Percentiles rank a stretch among this genome's conserved stretches.
Conservation (phyloP, 352 stramenopile species). For the Globisporangium cederbergense region DNA sequence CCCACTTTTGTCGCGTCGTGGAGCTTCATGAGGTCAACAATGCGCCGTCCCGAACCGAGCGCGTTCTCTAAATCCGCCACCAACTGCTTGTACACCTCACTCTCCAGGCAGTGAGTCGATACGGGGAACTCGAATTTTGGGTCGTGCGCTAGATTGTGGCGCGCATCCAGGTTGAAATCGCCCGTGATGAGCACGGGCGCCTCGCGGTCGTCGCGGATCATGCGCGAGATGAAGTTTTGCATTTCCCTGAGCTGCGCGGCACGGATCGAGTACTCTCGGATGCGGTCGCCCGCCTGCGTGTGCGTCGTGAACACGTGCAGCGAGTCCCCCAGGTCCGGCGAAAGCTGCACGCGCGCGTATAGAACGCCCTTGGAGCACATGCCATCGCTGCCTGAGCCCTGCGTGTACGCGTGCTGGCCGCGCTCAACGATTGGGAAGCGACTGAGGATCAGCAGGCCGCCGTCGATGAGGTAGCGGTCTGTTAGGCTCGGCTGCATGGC, state of each 20-base stretch:
- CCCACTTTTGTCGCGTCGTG: constrained; percentile 46
- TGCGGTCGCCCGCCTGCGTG: constrained; percentile 65
- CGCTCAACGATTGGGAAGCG: constrained; percentile 77
- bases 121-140: constrained; percentile 14
- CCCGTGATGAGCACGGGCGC: constrained; percentile 67
- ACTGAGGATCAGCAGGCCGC: constrained; percentile 77
- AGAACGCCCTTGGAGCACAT: constrained; percentile 76
- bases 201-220: constrained; percentile 43
- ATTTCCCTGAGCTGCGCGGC: constrained; percentile 61
- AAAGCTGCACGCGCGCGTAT: constrained; percentile 75
- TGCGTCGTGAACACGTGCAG: constrained; percentile 86
- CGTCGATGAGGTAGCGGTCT: constrained; percentile 62
- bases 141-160: constrained; percentile 64
- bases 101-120: constrained; percentile 51
- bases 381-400: constrained; percentile 60
- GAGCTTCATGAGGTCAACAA: constrained; percentile 73
- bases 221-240: constrained; percentile 48
- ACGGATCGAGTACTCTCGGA: constrained; percentile 49
- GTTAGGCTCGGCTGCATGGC: constrained; percentile 32
- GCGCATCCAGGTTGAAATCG: constrained; percentile 79
- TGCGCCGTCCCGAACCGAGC: constrained; percentile 27
- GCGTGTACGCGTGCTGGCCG: constrained; percentile 51
- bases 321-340: constrained; percentile 57
- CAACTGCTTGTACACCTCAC: constrained; percentile 57
- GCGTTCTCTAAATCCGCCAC: constrained; percentile 42